These are phyloP conservation scores for Ustilago sp. DNA, from an alignment of 1,284 basidiomycete genomes.

Conservation along the genomic window DNA sequence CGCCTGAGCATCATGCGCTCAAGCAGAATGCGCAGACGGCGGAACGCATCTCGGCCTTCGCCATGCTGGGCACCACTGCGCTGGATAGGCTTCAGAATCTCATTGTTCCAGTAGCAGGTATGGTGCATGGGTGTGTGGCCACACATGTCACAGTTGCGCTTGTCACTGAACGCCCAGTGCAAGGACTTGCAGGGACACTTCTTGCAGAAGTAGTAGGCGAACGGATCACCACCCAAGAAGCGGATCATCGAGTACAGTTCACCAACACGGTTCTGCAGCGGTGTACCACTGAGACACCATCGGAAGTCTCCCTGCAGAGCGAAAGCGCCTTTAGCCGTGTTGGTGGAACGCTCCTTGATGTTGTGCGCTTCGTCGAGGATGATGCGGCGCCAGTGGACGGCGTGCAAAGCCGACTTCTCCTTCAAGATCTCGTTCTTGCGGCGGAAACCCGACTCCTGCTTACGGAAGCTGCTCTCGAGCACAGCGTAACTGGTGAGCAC, in stretches of 20 bases:
- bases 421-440: constrained; percentile 85
- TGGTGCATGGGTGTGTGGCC: constrained; percentile 95
- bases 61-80: constrained; percentile 59
- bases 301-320: constrained; percentile 83
- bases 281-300: constrained; percentile 99
- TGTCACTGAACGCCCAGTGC: constrained; percentile 89
- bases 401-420: constrained; percentile 87
- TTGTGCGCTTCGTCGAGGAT: constrained; percentile 96
- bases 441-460: constrained; percentile 92
- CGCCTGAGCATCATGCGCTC: constrained; percentile 93
- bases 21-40: constrained; percentile 75
- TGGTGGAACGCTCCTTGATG: constrained; percentile 86
- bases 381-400: constrained; percentile 86
- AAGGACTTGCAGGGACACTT: constrained; percentile 86
- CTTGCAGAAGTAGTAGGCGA: constrained; percentile 75
- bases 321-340: constrained; percentile 96
- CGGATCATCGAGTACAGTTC: constrained; percentile 93
- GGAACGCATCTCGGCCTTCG: constrained; percentile 65
- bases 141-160: constrained; percentile 86
- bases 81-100: constrained; percentile 68
- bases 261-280: constrained; percentile 82
- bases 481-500: constrained; percentile 76
- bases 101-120: constrained; percentile 73
- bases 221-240: constrained; percentile 62
- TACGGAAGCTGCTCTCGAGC: constrained; percentile 90